Base-by-base conservation (phyloP, 208 protist species). In the Leishmania major region DNA sequence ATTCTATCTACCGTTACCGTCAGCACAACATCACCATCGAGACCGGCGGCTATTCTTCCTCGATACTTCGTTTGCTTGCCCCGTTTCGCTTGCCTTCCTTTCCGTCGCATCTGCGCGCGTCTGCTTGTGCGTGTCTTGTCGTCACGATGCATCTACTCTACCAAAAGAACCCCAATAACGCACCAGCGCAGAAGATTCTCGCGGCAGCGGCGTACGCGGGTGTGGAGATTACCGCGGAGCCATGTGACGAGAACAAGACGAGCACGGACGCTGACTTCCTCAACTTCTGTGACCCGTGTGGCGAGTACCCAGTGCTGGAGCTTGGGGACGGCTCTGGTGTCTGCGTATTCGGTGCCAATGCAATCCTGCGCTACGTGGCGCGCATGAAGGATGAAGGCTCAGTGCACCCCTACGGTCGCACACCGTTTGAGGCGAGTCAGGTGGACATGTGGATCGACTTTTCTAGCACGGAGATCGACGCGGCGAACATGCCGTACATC, bases 391-490 rank as follows among this genome's bases (percentile, higher is more conserved):
- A 91, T 75, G 84, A 78, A 60, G 82, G 84, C 45, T 75, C 75
- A 37, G 75, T 81, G 43, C 88, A 91, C 82, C 84, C 95, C 25
- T 96, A 96, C 83, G 95, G 95, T 79, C 81, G 87, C 84, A 96
- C 90, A 1, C 87, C 86, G 0, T 95, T 94, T 72, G 92, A 97
- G 84, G 90, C 87, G 31, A 89, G 87, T 67, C 92, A 96, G 87
- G 89, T 96, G 11, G 95, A 97, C 87, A 91, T 84, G 86, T 97
- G 95, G 95, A 75, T 97, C 35, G 92, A 96, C 84, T 97, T 96
- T 82, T 87, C 89, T 31, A 64, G 87, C 60, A 92, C 84, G 25
- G 93, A 97, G 87, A 79, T 97, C 49, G 90, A 93, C 77, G 77
- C 88, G 19, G 79, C 86, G 8, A 89, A 90, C 83, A 81, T 81